Evolutionary conservation across 768 basidiomycete species (phyloP).

Genomic region (Lyophyllum shimeji): DNA sequence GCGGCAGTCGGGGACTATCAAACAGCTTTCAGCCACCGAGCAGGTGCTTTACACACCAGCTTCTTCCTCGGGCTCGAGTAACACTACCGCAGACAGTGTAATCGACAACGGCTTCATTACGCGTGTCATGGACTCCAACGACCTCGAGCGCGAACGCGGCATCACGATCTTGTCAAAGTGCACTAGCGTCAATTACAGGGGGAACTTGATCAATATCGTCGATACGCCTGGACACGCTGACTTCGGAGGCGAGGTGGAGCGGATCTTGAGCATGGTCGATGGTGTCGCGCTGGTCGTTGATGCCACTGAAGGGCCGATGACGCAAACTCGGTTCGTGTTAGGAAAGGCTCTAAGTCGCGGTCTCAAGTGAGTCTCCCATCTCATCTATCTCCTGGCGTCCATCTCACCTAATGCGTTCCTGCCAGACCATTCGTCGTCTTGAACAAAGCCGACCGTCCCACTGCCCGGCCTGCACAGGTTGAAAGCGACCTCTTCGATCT

Average conservation of each 20-base stretch:
- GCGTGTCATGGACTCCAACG: constrained; percentile 52
- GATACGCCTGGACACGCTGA: constrained; percentile 66
- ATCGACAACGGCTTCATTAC: constrained; percentile 40
- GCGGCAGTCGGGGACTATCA: constrained; percentile 48
- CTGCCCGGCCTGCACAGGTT: constrained; percentile 43
- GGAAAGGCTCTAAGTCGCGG: constrained; percentile 44
- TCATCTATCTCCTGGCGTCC: not conserved
- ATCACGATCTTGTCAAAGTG: constrained; percentile 64
- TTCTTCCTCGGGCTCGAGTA: constrained; percentile 23
- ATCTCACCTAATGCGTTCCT: not conserved
- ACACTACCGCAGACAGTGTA: constrained; percentile 30
- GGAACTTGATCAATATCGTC: constrained; percentile 55
- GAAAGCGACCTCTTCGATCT: constrained; percentile 52
- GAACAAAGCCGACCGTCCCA: constrained; percentile 49
- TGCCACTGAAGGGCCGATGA: constrained; percentile 62
- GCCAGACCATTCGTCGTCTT: constrained; percentile 46
- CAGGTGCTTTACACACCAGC: constrained; percentile 33
- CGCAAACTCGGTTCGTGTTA: constrained; percentile 55
- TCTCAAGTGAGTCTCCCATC: constrained; percentile 30
- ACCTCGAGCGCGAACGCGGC: constrained; percentile 57
- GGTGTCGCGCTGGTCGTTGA: constrained; percentile 61
- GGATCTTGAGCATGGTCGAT: constrained; percentile 61
- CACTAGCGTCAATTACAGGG: constrained; percentile 50
- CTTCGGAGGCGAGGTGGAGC: constrained; percentile 63
- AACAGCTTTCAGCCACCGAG: constrained; percentile 36